These are phyloP conservation scores for Infundibulicybe gibba DNA, from an alignment of 768 basidiomycete species.

Conservation along the genomic window DNA sequence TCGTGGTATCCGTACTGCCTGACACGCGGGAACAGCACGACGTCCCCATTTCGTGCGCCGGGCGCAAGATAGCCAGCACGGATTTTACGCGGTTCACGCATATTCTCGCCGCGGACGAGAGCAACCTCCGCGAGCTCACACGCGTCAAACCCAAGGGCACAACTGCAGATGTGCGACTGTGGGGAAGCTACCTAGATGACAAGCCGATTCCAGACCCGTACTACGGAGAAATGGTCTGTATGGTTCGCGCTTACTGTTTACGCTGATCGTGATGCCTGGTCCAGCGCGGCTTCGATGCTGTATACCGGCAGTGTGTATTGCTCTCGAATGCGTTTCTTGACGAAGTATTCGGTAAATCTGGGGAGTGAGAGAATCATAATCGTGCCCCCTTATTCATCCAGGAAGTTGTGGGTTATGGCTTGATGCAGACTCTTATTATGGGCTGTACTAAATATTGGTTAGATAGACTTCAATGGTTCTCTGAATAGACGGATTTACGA, in stretches of 20 bases:
- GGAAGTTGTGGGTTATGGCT: too few relatives aligned
- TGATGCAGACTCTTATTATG: not conserved
- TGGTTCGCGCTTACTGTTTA: not conserved
- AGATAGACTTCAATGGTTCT: too few relatives aligned
- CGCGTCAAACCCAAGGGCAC: constrained; percentile 44
- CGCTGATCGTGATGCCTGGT: not conserved
- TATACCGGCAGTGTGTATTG: constrained; percentile 72
- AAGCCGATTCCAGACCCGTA: constrained; percentile 83
- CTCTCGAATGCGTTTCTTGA: constrained; percentile 83
- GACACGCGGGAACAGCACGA: constrained; percentile 44
- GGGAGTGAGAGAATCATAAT: too few relatives aligned
- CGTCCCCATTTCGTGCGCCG: constrained; percentile 66
- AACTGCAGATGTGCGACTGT: constrained; percentile 69
- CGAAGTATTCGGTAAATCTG: constrained; percentile 37
- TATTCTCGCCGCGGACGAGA: constrained; percentile 82
- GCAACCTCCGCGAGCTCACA: constrained; percentile 63
- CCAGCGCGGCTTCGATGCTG: constrained; percentile 69
- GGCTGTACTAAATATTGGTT: too few relatives aligned
- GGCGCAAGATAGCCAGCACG: constrained; percentile 57
- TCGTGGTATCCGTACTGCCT: not conserved
- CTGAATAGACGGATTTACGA: too few relatives aligned
- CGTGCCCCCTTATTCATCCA: too few relatives aligned
- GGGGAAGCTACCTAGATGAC: constrained; percentile 73
- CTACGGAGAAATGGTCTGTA: constrained; percentile 63
- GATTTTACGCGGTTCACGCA: constrained; percentile 81